Evolutionary conservation across 345 rosid species (phyloP).

Genomic region (Eucalyptus sp.): DNA sequence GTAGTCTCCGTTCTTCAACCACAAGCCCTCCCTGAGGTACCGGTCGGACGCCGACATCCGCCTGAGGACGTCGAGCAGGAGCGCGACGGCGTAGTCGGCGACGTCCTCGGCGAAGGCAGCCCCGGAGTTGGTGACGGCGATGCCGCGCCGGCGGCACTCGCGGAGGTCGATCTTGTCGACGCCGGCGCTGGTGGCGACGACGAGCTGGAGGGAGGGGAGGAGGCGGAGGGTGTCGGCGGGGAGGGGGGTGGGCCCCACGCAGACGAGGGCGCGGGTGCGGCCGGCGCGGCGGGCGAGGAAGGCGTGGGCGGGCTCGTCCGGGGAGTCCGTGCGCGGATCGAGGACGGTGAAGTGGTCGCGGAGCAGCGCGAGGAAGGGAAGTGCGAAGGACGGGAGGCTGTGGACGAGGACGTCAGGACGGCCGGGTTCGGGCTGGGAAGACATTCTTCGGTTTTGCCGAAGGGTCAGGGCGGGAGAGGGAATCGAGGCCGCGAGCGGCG

Average conservation of each 20-base stretch:
- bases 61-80: slow-evolving; percentile 27
- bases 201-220: slow-evolving; percentile 14
- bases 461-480: neutral
- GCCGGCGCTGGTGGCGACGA: slow-evolving; percentile 23
- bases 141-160: slow-evolving; percentile 30
- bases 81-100: slow-evolving; percentile 27
- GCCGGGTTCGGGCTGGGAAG: neutral
- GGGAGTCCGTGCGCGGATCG: slow-evolving; percentile 9
- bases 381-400: slow-evolving; percentile 4
- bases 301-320: slow-evolving; percentile 3
- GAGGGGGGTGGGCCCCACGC: slow-evolving; percentile 18
- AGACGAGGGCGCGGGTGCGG: slow-evolving; percentile 17
- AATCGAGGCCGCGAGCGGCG: neutral
- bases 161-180: slow-evolving; percentile 24
- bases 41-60: slow-evolving; percentile 15
- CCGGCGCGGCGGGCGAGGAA: slow-evolving; percentile 12
- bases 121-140: slow-evolving; percentile 22
- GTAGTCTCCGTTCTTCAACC: slow-evolving; percentile 8
- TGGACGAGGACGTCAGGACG: slow-evolving; percentile 12
- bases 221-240: slow-evolving; percentile 6
- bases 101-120: slow-evolving; percentile 22
- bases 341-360: neutral
- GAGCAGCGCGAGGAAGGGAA: neutral
- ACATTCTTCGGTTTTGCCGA: neutral
- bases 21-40: slow-evolving; percentile 10